These are phyloP conservation scores for Corylus americana DNA, from an alignment of 306 rosid species.

Conservation along the genomic window DNA sequence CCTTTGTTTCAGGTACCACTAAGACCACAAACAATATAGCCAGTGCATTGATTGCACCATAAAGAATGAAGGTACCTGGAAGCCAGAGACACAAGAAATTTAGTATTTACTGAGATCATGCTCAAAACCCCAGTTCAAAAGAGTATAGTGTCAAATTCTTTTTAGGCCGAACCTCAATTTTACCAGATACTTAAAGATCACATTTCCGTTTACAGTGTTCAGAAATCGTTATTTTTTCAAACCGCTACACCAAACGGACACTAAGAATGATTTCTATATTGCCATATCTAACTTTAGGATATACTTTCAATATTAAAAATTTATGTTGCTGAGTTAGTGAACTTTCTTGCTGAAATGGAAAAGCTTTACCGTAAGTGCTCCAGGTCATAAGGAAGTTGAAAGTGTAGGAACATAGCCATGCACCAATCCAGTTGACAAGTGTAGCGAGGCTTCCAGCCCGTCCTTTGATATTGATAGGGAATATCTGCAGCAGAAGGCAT, in stretches of 20 bases:
- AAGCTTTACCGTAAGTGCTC: constrained; percentile 76
- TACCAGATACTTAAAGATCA: too few relatives aligned
- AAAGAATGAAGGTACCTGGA: constrained; percentile 84
- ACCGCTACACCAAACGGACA: too few relatives aligned
- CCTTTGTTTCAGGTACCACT: constrained; percentile 89
- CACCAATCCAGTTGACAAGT: constrained; percentile 86
- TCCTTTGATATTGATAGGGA: constrained; percentile 87
- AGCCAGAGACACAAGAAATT: constrained; percentile 22
- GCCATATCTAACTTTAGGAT: not conserved
- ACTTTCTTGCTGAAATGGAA: not conserved
- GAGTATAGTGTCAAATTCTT: not conserved
- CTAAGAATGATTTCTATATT: too few relatives aligned
- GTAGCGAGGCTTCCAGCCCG: constrained; percentile 87
- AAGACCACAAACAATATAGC: constrained; percentile 62
- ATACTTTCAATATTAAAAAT: not conserved
- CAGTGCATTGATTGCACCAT: constrained; percentile 64
- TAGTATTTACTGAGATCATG: not conserved
- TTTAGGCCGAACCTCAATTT: too few relatives aligned
- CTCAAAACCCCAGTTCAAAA: not conserved
- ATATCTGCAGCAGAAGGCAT: constrained; percentile 53
- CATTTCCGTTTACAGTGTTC: too few relatives aligned
- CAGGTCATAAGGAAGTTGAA: constrained; percentile 84
- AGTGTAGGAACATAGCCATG: constrained; percentile 86
- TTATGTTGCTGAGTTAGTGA: not conserved
- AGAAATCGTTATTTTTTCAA: too few relatives aligned